A percentile compares a stretch with the other conserved stretches of the same genome.
Evolutionary conservation across 148 eudicot species (phyloP).

Genomic region (Salicornia ramosissima): DNA sequence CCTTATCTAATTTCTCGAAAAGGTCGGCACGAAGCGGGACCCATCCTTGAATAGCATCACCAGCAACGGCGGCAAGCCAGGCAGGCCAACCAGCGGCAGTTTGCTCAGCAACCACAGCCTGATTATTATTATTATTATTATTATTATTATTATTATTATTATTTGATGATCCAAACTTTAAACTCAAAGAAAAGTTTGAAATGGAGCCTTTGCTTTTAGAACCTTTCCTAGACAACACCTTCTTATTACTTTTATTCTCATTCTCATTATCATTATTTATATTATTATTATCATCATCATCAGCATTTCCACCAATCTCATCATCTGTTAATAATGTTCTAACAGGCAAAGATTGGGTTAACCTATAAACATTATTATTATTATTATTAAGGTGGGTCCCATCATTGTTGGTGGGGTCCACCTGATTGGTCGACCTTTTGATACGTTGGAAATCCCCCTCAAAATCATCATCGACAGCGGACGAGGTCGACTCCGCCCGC

Average conservation of each 20-base stretch:
- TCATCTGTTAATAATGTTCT: background rate
- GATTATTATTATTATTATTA: no score
- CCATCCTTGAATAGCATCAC: constrained; percentile 73
- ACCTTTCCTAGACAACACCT: constrained; percentile 10
- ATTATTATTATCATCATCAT: background rate
- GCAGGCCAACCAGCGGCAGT: constrained; percentile 68
- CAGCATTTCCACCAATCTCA: constrained; percentile 18
- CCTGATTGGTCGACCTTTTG: constrained; percentile 20
- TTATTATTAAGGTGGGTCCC: no score
- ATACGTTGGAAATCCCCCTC: background rate
- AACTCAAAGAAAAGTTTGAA: constrained; percentile 37
- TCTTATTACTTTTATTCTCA: constrained; percentile 11
- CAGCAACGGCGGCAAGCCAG: constrained; percentile 64
- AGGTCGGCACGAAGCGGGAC: constrained; percentile 53
- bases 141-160: no score
- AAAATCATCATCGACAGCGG: constrained; percentile 25
- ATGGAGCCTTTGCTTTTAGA: constrained; percentile 31
- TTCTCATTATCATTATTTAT: background rate
- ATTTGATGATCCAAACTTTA: constrained; percentile 45
- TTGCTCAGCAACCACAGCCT: constrained; percentile 47
- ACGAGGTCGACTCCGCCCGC: constrained; percentile 38
- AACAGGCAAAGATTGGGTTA: background rate
- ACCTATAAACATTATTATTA: background rate
- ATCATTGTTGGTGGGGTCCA: background rate
- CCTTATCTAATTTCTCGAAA: constrained; percentile 69